phyloP scores from a whole-genome alignment of 2,329 filamentous ascomycete genomes.

The Pseudogymnoascus sp. region DNA sequence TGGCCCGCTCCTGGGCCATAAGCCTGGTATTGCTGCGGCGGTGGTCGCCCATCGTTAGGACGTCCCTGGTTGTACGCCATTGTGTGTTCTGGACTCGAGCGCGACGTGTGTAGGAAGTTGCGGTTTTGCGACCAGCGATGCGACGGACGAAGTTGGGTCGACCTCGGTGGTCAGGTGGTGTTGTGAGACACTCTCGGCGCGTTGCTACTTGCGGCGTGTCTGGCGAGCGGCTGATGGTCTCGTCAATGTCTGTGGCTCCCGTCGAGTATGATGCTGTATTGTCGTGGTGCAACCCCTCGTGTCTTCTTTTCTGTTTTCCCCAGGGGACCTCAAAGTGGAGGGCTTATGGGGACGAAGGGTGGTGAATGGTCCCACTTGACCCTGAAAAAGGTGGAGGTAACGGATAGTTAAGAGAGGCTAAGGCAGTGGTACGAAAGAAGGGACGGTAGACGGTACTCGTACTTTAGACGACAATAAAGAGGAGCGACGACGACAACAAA shows the following conservation, averaged over 20 bases:
- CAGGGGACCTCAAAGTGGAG: not conserved
- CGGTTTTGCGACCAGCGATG: not conserved
- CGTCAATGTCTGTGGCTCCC: not conserved
- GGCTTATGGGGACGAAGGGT: not conserved
- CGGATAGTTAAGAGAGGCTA: not conserved
- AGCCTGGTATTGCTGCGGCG: not conserved
- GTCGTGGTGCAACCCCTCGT: not conserved
- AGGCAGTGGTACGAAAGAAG: not conserved
- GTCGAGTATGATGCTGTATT: not conserved
- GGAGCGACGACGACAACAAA: not conserved
- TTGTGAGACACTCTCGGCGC: not conserved
- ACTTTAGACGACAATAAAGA: no score
- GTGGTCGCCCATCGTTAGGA: not conserved
- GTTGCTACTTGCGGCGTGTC: not conserved
- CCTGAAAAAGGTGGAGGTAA: not conserved
- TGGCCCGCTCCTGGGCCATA: not conserved
- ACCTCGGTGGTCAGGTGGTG: not conserved
- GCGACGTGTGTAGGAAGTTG: not conserved
- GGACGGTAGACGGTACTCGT: not conserved
- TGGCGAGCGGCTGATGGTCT: not conserved
- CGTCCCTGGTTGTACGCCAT: not conserved
- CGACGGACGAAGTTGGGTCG: not conserved
- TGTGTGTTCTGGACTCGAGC: not conserved
- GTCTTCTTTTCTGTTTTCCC: not conserved
- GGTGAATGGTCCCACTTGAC: not conserved